Evolutionary conservation across 1,139 yeast genomes (phyloP).

Genomic region (Entelexis sorbosivorans): DNA sequence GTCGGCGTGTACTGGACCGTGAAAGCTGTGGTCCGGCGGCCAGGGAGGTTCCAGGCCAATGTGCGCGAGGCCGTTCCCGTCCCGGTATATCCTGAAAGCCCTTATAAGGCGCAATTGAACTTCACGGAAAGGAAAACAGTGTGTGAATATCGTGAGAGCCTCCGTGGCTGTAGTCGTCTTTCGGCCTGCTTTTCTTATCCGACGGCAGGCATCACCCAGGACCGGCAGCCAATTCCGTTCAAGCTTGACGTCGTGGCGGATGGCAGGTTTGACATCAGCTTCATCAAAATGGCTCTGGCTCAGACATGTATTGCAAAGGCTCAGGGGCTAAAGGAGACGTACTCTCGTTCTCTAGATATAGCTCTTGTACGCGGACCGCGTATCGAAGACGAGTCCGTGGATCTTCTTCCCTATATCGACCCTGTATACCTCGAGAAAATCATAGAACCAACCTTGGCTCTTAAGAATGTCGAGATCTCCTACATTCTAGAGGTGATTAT

Average conservation of each 20-base stretch:
- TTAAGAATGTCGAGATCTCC: neutral
- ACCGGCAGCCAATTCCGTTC: neutral
- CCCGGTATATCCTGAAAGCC: conserved; percentile 3
- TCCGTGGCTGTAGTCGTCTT: no score
- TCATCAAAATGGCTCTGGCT: neutral
- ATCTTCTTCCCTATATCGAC: neutral
- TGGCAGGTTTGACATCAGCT: neutral
- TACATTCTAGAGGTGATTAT: neutral
- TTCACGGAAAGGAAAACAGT: neutral
- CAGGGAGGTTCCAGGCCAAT: conserved; percentile 6
- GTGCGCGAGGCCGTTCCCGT: neutral
- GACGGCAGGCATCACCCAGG: neutral
- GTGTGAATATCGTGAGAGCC: neutral
- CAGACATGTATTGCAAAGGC: neutral
- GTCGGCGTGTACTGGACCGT: conserved; percentile 10
- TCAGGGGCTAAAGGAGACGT: neutral
- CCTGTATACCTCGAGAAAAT: neutral
- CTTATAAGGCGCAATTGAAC: neutral
- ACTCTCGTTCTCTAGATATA: neutral
- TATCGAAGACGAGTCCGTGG: neutral
- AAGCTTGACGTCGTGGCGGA: neutral
- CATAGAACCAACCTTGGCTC: neutral
- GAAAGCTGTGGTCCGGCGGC: conserved; percentile 7
- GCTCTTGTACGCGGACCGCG: neutral
- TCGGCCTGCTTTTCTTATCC: neutral